Conservation (phyloP, 2,329 filamentous ascomycete species). For the Onygenales sp. region DNA sequence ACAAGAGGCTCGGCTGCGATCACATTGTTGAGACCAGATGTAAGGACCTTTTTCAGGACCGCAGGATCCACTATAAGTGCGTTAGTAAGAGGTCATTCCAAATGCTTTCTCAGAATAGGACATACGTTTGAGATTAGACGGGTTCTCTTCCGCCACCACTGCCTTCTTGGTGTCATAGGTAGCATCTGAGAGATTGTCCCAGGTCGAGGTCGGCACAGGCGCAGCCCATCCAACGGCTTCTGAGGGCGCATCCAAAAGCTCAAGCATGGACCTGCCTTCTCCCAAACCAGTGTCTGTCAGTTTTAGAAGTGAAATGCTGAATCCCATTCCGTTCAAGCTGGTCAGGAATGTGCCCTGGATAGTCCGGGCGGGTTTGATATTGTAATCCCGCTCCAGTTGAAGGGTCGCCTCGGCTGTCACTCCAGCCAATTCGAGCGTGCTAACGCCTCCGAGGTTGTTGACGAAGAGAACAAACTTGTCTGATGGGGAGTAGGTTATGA, state of each 20-base stretch:
- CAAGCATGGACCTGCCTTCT: constrained; percentile 46
- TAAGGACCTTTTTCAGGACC: constrained; percentile 43
- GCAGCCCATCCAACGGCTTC: constrained; percentile 60
- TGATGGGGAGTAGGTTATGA: constrained; percentile 45
- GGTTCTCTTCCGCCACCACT: constrained; percentile 35
- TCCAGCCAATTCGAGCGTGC: constrained; percentile 56
- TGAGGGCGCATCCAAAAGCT: constrained; percentile 58
- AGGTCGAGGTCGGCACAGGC: constrained; percentile 49
- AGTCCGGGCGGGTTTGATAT: constrained; percentile 52
- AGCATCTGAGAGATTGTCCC: constrained; percentile 41
- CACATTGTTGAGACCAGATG: constrained; percentile 46
- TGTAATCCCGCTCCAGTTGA: constrained; percentile 50
- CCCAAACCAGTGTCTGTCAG: constrained; percentile 51
- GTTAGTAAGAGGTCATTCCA: neutral
- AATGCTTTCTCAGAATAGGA: constrained; percentile 5
- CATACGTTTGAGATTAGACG: constrained; percentile 46
- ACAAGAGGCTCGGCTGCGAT: constrained; percentile 57
- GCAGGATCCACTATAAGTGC: constrained; percentile 7
- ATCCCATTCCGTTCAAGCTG: constrained; percentile 61
- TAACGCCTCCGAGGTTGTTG: constrained; percentile 62
- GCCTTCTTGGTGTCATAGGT: constrained; percentile 33
- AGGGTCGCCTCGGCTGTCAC: constrained; percentile 57
- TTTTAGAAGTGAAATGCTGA: constrained; percentile 59
- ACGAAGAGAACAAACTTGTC: constrained; percentile 56
- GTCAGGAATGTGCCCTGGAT: constrained; percentile 63